Evolutionary conservation across 257 asterid species (phyloP), one percentile per base, ranked within the genome.

Genomic region (Solanum lignicaule): DNA sequence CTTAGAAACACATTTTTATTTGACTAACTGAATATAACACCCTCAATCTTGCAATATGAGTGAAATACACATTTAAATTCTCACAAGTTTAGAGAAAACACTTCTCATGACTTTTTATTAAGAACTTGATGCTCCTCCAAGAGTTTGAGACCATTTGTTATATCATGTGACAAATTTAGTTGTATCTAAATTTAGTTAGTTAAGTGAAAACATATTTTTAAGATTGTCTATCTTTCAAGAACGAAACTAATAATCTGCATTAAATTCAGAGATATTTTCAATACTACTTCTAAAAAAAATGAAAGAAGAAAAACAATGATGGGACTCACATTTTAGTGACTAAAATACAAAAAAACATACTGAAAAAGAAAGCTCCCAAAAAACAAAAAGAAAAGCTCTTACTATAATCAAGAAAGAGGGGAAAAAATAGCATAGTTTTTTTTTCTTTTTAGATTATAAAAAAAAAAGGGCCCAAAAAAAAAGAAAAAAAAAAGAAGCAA

Each of bases 241-340:
- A 58, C 5, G 12, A 7, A 58, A 20, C 5, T 58, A 58, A 58
- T 58, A 58, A 20, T 58, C 0, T 58, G 2, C 0, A 7, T 55
- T 5, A 58, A 20, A 20, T 58, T 20, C 0, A 58, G 0, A 21
- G 25, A 58, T 7, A 3, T 7, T 20, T 58, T 58, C 2, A 0
- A 58, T 58, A 58, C 11, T 7, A 6, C n/a, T 52, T 0, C n/a
- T 20, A 0, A 29, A 9, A 33, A 35, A 73, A 20, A 21, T 1
- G 5, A 32, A 3, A 79, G 13, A 36, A 89, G 65, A 55, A 55
- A 90, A 86, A 83, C 71, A 86, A 84, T 52, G 88, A 89, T 78
- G 89, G 86, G 88, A 90, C 86, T 86, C 83, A 87, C 85, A 31
- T 58, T 84, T 65, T 43, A 41, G 58, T 66, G 55, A 60, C 83